Evolutionary conservation across 192 early-diverging fungal genomes (phyloP), one percentile per base, ranked within the genome.

Genomic region (Coemansia sp.): DNA sequence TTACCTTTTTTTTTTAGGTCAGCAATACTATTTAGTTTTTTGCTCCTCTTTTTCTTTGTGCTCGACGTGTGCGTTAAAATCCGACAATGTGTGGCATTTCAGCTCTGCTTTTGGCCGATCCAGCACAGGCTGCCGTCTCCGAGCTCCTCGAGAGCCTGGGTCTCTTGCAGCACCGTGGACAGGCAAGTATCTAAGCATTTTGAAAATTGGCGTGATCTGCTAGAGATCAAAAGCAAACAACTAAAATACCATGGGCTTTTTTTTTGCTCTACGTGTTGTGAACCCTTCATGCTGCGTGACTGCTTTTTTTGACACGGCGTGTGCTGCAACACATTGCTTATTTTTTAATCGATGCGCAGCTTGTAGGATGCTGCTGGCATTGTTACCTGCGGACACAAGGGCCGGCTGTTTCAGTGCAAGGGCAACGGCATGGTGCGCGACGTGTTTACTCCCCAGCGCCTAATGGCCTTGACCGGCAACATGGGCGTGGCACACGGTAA

Each of bases 381-480:
- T 57, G 87, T 99, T 36, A 99, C 97, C 6, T 99, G 94, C 69
- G 97, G 93, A 13, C 72, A 85, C 53, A 92, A 95, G 67, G 97
- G 97, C 27, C 87, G 95, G 38, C 78, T 99, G 64, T 95, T 89
- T 79, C 97, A 99, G 77, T 91, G 93, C 81, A 99, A 99, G 72
- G 94, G 89, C 50, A 99, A 94, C 73, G 97, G 97, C 43, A 94
- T 99, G 95, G 95, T 99, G 27, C 85, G 92, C 49, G 95, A 99
- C 76, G 94, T 99, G 22, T 98, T 99, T 71, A 80, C 86, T 25
- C 81, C 85, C 26, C 55, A 81, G 50, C 85, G 92, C 56, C 77
- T 97, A 49, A 74, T 81, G 50, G 78, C 78, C 37, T 78, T 99
- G 44, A 53, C 83, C 32, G 97, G 97, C 15, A 81, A 73, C 69